Conservation (phyloP, 352 stramenopile species). For the Pythium phragmiticola region DNA sequence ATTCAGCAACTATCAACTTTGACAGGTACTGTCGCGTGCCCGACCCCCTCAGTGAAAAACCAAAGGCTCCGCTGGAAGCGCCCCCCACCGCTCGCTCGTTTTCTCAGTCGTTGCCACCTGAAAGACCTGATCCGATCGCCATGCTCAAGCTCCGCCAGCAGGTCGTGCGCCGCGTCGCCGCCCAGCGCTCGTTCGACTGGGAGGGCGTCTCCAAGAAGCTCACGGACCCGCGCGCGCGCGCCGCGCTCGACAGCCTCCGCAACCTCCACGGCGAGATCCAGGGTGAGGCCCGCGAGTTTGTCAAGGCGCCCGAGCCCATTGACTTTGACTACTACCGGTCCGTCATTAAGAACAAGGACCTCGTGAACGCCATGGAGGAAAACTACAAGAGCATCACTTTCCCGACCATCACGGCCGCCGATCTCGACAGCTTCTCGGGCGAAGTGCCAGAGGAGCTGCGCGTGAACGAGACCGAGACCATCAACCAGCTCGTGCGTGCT, state of each 20-base stretch:
- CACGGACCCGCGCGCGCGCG: constrained; percentile 69
- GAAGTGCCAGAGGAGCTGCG: constrained; percentile 54
- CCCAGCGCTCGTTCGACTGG: constrained; percentile 70
- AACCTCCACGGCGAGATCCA: constrained; percentile 80
- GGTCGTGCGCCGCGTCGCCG: constrained; percentile 59
- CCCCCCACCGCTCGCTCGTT: constrained; percentile 25
- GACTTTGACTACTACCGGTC: constrained; percentile 88
- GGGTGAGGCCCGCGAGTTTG: constrained; percentile 60
- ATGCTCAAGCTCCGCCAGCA: constrained; percentile 82
- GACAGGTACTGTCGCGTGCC: constrained; percentile 19
- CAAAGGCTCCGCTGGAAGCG: constrained; percentile 14
- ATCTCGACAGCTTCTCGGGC: constrained; percentile 58
- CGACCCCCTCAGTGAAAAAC: constrained; percentile 2
- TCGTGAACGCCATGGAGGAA: constrained; percentile 79
- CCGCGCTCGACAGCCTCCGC: constrained; percentile 74
- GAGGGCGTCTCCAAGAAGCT: constrained; percentile 70
- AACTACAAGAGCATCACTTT: constrained; percentile 88
- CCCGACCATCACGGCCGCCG: constrained; percentile 71
- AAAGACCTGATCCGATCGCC: constrained; percentile 16
- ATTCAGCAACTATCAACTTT: constrained; percentile 15
- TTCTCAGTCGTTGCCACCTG: constrained; percentile 3
- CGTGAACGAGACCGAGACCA: constrained; percentile 78
- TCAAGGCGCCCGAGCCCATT: constrained; percentile 80
- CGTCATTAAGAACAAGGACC: constrained; percentile 88
- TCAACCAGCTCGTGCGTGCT: constrained; percentile 63